Evolutionary conservation across 1,284 basidiomycete genomes (phyloP).

Genomic region (Ustilago lituana): DNA sequence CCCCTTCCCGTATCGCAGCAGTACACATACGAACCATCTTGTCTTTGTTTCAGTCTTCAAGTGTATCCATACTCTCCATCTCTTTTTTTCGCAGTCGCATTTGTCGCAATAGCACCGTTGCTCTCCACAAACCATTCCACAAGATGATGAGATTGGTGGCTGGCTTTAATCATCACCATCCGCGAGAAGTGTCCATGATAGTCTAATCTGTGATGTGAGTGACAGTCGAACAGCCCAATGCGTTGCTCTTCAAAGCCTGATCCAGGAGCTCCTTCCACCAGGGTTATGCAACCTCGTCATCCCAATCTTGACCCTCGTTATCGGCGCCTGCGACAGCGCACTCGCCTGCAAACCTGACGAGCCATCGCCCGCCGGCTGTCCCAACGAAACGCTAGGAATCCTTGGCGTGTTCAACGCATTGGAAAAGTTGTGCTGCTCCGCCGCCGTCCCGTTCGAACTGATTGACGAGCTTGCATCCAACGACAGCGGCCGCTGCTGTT

Average conservation of each 20-base stretch:
- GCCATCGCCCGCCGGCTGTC: constrained; percentile 4
- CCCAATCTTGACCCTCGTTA: constrained; percentile 79
- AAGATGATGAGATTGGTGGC: too few species aligned
- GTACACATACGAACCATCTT: too few species aligned
- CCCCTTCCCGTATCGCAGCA: background rate
- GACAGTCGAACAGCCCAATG: too few species aligned
- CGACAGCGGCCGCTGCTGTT: constrained; percentile 16
- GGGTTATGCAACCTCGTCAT: constrained; percentile 91
- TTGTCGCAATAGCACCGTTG: background rate
- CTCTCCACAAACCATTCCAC: too few species aligned
- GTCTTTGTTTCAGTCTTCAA: too few species aligned
- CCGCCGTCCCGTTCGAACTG: constrained; percentile 20
- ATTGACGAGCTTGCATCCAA: constrained; percentile 38
- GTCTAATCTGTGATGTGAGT: too few species aligned
- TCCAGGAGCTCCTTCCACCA: constrained; percentile 88
- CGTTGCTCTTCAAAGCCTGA: constrained; percentile 72
- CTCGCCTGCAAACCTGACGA: constrained; percentile 15
- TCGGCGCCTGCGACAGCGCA: constrained; percentile 7
- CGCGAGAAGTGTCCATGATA: too few species aligned
- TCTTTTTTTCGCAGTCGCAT: constrained; percentile 11
- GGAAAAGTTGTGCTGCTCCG: constrained; percentile 39
- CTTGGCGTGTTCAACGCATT: constrained; percentile 62
- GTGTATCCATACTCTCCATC: constrained; percentile 4
- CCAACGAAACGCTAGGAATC: constrained; percentile 43
- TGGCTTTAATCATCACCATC: too few species aligned